phyloP scores from a whole-genome alignment of 495 filamentous ascomycete species.

The Staphylotrichum tortipilum region DNA sequence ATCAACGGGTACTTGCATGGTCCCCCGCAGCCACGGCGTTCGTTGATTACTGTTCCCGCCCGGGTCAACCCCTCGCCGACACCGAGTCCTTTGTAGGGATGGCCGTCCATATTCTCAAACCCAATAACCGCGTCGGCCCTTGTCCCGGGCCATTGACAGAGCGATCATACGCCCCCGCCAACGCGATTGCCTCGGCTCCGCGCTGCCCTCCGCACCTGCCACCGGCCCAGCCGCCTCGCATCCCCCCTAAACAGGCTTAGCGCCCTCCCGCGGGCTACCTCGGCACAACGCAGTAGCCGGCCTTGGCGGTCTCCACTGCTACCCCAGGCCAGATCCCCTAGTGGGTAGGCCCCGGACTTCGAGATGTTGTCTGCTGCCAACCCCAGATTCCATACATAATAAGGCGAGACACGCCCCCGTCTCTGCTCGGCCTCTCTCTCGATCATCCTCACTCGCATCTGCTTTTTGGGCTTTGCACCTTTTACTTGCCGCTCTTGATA shows the following conservation, averaged over 20 bases:
- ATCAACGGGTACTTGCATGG: too few species aligned
- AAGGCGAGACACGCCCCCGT: too few species aligned
- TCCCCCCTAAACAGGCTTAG: constrained; percentile 2
- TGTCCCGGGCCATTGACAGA: too few species aligned
- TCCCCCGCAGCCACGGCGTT: too few species aligned
- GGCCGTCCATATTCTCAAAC: too few species aligned
- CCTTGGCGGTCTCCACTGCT: constrained; percentile 2
- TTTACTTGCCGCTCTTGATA: constrained; percentile 14
- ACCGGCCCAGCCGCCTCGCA: neutral
- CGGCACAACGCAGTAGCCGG: constrained; percentile 7
- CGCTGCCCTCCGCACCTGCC: neutral
- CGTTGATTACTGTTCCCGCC: too few species aligned
- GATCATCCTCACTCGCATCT: neutral
- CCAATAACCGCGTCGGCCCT: too few species aligned
- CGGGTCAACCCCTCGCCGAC: too few species aligned
- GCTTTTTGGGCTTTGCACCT: neutral
- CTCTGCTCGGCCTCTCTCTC: neutral
- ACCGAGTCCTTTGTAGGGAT: too few species aligned
- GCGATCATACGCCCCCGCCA: too few species aligned
- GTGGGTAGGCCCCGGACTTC: constrained; percentile 4
- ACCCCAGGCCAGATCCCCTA: too few species aligned
- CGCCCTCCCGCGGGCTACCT: constrained; percentile 9
- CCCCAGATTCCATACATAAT: too few species aligned
- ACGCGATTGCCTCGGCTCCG: neutral
- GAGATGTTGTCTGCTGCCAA: constrained; percentile 5